These are phyloP conservation scores for Colletotrichum sojae DNA, from an alignment of 2,329 filamentous ascomycete species.

Conservation along the genomic window DNA sequence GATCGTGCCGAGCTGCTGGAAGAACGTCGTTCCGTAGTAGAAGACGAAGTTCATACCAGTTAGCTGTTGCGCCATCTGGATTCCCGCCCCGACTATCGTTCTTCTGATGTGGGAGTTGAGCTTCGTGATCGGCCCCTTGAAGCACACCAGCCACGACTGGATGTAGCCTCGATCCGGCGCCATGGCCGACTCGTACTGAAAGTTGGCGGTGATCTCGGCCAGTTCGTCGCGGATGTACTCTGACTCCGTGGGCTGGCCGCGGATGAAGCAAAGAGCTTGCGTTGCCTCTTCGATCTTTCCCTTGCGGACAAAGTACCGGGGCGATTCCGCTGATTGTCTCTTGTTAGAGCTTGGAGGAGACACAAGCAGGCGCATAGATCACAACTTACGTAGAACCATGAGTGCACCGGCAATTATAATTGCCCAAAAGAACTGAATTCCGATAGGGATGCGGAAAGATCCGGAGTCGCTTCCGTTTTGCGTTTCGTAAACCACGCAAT, in stretches of 20 bases:
- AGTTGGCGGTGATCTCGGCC: conserved; percentile 81
- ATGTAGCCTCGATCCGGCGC: conserved; percentile 70
- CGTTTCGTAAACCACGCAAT: conserved; percentile 78
- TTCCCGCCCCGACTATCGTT: conserved; percentile 68
- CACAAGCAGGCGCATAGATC: conserved; percentile 46
- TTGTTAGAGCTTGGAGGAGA: background rate
- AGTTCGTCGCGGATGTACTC: conserved; percentile 78
- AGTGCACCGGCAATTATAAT: conserved; percentile 55
- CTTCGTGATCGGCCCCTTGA: conserved; percentile 68
- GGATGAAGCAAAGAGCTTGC: conserved; percentile 69
- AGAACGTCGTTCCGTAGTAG: conserved; percentile 80
- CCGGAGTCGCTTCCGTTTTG: conserved; percentile 70
- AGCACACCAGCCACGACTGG: conserved; percentile 71
- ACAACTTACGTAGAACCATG: conserved; percentile 56
- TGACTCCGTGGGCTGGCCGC: conserved; percentile 75
- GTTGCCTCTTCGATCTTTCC: conserved; percentile 73
- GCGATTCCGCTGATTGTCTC: conserved; percentile 71
- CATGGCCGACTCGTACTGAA: conserved; percentile 75
- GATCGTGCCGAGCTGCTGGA: conserved; percentile 76
- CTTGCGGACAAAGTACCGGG: conserved; percentile 80
- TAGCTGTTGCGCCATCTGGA: conserved; percentile 73
- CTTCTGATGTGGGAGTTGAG: conserved; percentile 71
- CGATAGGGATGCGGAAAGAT: conserved; percentile 81
- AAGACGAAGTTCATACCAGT: conserved; percentile 79
- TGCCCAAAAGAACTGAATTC: conserved; percentile 72